Evolutionary conservation across 2,329 filamentous ascomycete genomes (phyloP).

Genomic region (Talaromyces piceae): DNA sequence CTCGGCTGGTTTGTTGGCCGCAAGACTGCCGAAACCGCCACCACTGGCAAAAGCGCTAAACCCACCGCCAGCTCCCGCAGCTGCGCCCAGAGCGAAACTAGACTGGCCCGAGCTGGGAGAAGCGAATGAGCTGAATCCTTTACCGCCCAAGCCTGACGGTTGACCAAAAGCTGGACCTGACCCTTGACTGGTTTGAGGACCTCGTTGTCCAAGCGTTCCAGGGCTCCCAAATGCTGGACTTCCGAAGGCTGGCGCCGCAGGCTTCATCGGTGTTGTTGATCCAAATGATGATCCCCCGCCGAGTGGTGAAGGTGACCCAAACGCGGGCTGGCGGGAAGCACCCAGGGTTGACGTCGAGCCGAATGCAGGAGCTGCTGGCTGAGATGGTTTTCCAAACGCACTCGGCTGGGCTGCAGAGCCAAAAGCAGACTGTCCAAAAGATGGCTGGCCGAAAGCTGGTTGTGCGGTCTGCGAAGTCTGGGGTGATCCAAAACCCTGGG

Average conservation of each 20-base stretch:
- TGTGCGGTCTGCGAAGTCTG: not conserved
- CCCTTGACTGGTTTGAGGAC: conserved; percentile 28
- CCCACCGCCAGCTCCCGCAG: conserved; percentile 4
- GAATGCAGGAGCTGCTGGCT: conserved; percentile 22
- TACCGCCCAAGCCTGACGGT: conserved; percentile 6
- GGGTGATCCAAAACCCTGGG: conserved; percentile 12
- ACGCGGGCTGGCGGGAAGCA: conserved; percentile 17
- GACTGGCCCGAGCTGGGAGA: conserved; percentile 9
- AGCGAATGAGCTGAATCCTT: conserved; percentile 12
- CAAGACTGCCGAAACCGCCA: conserved; percentile 32
- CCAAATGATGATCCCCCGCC: conserved; percentile 21
- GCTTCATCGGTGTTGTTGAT: conserved; percentile 14
- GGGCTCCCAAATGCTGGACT: conserved; percentile 29
- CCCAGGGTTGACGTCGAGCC: conserved; percentile 20
- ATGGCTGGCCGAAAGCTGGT: conserved; percentile 15
- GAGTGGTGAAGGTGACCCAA: conserved; percentile 22
- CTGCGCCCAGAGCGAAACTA: conserved; percentile 1
- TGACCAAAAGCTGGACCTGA: conserved; percentile 24
- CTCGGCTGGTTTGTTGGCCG: conserved; percentile 11
- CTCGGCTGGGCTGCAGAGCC: conserved; percentile 10
- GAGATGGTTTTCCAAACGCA: conserved; percentile 15
- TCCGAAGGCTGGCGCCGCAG: conserved; percentile 23
- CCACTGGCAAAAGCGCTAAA: conserved; percentile 15
- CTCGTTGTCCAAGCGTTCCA: conserved; percentile 23
- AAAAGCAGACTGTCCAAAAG: conserved; percentile 24